A percentile compares a stretch with the other conserved stretches of the same genome.
These are phyloP conservation scores for Geotrichum candidum DNA, from an alignment of 1,139 yeast species.

Conservation along the genomic window DNA sequence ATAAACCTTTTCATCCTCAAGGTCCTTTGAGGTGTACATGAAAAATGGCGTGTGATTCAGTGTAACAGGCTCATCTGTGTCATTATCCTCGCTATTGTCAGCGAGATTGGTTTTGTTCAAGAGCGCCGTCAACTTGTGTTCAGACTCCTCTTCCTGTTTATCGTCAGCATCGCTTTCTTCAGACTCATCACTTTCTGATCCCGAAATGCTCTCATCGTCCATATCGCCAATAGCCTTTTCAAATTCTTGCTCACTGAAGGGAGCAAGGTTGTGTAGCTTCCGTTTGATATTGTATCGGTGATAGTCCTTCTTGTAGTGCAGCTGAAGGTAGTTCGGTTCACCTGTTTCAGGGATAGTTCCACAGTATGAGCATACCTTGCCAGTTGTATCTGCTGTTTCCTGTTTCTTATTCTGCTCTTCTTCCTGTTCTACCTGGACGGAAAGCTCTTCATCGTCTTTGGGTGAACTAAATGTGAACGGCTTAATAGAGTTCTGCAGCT, in stretches of 20 bases:
- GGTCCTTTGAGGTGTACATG: constrained; percentile 32
- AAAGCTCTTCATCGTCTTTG: not conserved
- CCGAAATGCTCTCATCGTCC: constrained; percentile 51
- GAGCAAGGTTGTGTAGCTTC: constrained; percentile 41
- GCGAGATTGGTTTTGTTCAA: constrained; percentile 10
- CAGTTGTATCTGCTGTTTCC: constrained; percentile 2
- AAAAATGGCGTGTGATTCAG: constrained; percentile 16
- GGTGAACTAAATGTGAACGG: constrained; percentile 8
- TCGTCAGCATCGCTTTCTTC: constrained; percentile 24
- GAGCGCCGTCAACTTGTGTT: constrained; percentile 23
- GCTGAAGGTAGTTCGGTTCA: constrained; percentile 28
- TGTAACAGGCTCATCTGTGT: constrained; percentile 4
- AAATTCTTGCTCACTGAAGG: constrained; percentile 54
- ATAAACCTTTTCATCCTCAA: constrained; percentile 47
- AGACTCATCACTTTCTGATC: constrained; percentile 29
- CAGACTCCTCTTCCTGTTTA: constrained; percentile 32
- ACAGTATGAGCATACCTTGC: constrained; percentile 14
- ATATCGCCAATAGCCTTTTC: constrained; percentile 49
- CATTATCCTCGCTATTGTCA: constrained; percentile 1
- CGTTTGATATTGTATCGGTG: constrained; percentile 60
- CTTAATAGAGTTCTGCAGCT: constrained; percentile 4
- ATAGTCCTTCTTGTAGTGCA: constrained; percentile 57
- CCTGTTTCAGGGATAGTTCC: constrained; percentile 12
- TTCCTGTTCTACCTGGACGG: not conserved
- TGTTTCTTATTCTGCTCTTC: not conserved